Conservation (phyloP, 2,329 filamentous ascomycete species). For the Sarocladium oryzae region DNA sequence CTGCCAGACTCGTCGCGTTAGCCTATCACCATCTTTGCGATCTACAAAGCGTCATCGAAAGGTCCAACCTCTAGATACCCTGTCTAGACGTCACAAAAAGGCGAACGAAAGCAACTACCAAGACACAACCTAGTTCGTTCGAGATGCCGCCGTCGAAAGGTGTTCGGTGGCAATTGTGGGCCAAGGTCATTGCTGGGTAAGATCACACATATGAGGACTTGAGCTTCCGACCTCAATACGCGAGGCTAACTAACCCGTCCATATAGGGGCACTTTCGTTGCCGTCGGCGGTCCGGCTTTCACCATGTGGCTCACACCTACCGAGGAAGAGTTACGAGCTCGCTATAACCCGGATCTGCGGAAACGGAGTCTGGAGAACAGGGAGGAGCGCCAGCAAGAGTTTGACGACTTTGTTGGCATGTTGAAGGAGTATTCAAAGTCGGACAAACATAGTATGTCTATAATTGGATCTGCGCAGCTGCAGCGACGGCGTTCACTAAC, state of each 20-base stretch:
- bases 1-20: conserved; percentile 3
- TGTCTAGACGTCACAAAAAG: no score
- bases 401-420: conserved; percentile 77
- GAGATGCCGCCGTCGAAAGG: conserved; percentile 4
- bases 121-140: no score
- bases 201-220: no score
- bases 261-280: conserved; percentile 61
- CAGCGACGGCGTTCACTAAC: neutral
- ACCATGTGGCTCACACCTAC: conserved; percentile 75
- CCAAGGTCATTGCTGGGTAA: conserved; percentile 68
- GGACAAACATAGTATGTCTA: conserved; percentile 74
- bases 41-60: conserved; percentile 7
- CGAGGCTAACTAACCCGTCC: conserved; percentile 10
- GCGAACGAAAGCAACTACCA: no score
- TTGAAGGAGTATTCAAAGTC: conserved; percentile 88
- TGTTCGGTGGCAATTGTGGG: conserved; percentile 49
- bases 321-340: conserved; percentile 86
- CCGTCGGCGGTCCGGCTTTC: conserved; percentile 78
- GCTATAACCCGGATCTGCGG: conserved; percentile 92
- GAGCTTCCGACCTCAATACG: conserved; percentile 12
- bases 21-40: conserved; percentile 9
- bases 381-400: conserved; percentile 71
- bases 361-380: conserved; percentile 77
- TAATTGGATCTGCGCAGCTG: neutral
- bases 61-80: no score